Conservation (phyloP, 192 early-diverging fungal genomes). For the Linnemannia schmuckeri region DNA sequence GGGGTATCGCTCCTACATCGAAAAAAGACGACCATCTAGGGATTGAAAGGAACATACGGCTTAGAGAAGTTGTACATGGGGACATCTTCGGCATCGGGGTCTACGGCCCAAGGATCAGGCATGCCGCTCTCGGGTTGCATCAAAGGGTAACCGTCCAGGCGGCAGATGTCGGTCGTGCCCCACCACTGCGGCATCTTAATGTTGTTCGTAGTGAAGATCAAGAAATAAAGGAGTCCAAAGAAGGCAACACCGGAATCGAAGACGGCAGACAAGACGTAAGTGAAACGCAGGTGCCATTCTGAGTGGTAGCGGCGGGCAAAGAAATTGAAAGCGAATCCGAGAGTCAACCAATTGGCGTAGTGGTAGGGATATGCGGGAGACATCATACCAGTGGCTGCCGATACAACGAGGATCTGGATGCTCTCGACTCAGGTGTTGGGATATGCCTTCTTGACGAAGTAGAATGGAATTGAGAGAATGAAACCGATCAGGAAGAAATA, state of each 20-base stretch:
- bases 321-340: conserved; percentile 66
- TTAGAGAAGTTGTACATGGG: not conserved
- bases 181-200: not conserved
- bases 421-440: conserved; percentile 58
- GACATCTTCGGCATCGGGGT: too few relatives aligned
- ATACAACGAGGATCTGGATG: conserved; percentile 67
- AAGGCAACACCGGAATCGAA: conserved; percentile 67
- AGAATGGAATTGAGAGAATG: conserved; percentile 68
- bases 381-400: conserved; percentile 60
- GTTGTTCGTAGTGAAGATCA: conserved; percentile 18
- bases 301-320: conserved; percentile 58
- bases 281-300: conserved; percentile 70
- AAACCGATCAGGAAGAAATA: conserved; percentile 64
- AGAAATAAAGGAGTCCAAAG: conserved; percentile 14
- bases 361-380: conserved; percentile 60
- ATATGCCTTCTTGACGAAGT: conserved; percentile 60
- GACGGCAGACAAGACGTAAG: conserved; percentile 72
- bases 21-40: not conserved
- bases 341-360: conserved; percentile 41
- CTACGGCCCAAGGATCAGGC: not conserved
- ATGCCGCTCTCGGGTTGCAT: not conserved
- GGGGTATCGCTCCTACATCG: too few relatives aligned
- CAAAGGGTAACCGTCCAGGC: conserved; percentile 10
- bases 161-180: conserved; percentile 7
- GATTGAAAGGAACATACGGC: not conserved